A percentile compares a stretch with the other conserved stretches of the same genome.
Conservation (phyloP, 306 rosid genomes). For the Carpinus fangiana region DNA sequence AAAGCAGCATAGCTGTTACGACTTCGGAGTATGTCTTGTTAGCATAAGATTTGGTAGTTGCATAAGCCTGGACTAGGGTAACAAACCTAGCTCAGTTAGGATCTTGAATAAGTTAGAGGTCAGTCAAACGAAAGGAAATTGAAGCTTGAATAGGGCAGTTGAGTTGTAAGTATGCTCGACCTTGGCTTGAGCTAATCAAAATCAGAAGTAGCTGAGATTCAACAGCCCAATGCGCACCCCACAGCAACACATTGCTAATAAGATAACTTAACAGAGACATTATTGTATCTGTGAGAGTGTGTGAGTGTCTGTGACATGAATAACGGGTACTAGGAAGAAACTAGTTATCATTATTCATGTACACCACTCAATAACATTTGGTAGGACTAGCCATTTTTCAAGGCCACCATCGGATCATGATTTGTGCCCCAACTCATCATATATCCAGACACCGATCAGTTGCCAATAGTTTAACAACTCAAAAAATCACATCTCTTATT, state of each 20-base stretch:
- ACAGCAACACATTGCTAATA: not conserved
- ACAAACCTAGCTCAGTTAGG: too few species aligned
- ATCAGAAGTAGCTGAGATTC: not conserved
- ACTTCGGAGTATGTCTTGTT: not conserved
- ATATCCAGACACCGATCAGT: not conserved
- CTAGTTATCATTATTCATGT: not conserved
- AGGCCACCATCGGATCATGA: not conserved
- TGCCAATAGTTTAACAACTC: not conserved
- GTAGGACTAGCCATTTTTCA: not conserved
- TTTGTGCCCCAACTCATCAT: not conserved
- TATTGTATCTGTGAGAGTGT: too few species aligned
- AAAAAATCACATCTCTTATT: not conserved
- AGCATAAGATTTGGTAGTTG: not conserved
- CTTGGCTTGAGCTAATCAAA: not conserved
- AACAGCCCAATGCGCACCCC: not conserved
- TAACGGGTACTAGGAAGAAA: not conserved
- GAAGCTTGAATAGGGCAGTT: too few species aligned
- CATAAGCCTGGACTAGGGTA: not conserved
- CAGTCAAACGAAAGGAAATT: too few species aligned
- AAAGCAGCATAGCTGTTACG: not conserved
- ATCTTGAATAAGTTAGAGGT: too few species aligned
- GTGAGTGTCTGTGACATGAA: not conserved
- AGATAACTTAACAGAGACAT: not conserved
- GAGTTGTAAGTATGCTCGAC: not conserved
- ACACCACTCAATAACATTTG: not conserved